Base-by-base conservation (phyloP, 306 rosid genomes). In the Gynostemma pentaphyllum region DNA sequence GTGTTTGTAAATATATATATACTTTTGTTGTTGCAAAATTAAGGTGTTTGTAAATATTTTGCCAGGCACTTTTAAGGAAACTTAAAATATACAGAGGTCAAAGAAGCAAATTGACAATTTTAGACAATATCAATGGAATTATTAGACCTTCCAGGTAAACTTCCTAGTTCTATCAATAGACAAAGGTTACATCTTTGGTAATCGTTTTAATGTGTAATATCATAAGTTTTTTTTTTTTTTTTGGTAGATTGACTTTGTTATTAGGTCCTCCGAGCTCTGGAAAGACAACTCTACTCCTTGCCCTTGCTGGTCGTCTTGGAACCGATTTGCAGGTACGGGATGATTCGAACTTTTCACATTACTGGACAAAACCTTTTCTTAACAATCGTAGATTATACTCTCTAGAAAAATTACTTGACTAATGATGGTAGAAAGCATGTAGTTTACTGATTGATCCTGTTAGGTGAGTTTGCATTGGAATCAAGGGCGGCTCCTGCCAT, bases 261-360 rank as follows among this genome's bases (percentile, higher is more conserved):
- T 64, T 94, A 85, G 99, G 99, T 66, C 97, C 99, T 36, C 99
- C 99, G 49, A 84, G 97, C 85, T 94, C 99, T 12, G 99, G 99
- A 66, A 94, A 94, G 81, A 79, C 97, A 13, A 84, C 99, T 10
- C 71, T 94, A 64, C 78, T 94, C 36, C 74, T 84, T 72, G 97
- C 99, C 67, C 99, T 94, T 69, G 97, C 99, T 15, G 99, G 97
- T 48, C 91, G 94, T 66, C 80, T 89, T 60, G 99, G 86, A 78
- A 70, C 70, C 70, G 94, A 85, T 68, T 74, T 94, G 79, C 79
- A 94, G 97, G 99, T 94, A 86, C 74, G 40, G 30, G 29, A 37
- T 29, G 65, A 61, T 72, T 42, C 37, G 13, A 24, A 46, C 9
- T 53, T 49, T 59, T 1, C 56, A 18, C 67, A 9, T 16, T 29